Evolutionary conservation across 305 asterid species (phyloP), one percentile per base, ranked within the genome.

Genomic region (Euphrasia arctica): DNA sequence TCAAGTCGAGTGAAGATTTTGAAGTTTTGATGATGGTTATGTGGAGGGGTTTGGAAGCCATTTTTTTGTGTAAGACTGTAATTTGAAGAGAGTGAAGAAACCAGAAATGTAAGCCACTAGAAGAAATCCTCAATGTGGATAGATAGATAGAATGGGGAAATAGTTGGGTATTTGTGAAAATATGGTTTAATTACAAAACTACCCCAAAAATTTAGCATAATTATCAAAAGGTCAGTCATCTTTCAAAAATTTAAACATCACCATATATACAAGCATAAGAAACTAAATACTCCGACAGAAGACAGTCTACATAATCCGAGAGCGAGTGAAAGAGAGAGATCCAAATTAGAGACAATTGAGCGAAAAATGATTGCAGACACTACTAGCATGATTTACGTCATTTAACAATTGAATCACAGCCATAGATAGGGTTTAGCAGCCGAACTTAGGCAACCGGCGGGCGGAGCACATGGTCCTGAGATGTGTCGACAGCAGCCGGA

Each of bases 391-490:
- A 18, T 18, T 18, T 18, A 8, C 43, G 9, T 39, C 65, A 72
- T 67, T 70, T 55, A 72, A 73, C 74, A 71, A 72, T 68, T 75
- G 65, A 66, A 75, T 71, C 67, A 67, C 42, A 63, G 42, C 64
- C 9, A 39, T 4, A 39, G 43, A 57, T 58, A 72, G 71, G 54
- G 58, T 47, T 60, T 64, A 63, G 71, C 75, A 58, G 66, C 77
- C 65, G 15, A 54, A 67, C 74, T 86, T 66, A 87, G 68, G 87
- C 90, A 42, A 81, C 87, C 0, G 87, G 87, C n/a, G 87, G 90
- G 77, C 82, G 87, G 69, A 81, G 85, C 65, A 78, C 87, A 4
- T 83, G 90, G 70, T 83, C 90, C 74, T 79, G 90, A 60, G 90
- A 83, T 3, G 90, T 83, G 54, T 83, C 90, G 12, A 83, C 83